phyloP scores from a whole-genome alignment of 768 basidiomycete species.

The Lactarius sp. region DNA sequence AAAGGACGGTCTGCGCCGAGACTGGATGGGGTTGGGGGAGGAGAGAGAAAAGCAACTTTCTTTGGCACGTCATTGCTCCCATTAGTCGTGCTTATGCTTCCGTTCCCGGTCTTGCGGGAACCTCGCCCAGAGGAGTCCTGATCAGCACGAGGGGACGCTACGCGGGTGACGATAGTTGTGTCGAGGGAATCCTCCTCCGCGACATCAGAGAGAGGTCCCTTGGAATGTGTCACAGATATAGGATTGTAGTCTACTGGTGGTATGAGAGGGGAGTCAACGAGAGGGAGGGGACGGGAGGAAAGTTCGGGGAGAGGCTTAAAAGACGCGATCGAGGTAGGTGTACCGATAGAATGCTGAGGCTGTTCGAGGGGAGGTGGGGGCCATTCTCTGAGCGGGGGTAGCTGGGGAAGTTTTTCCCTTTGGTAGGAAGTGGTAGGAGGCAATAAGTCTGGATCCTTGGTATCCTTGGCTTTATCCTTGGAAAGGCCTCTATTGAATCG shows the following conservation, averaged over 20 bases:
- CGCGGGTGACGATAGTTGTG: slow-evolving; percentile 23
- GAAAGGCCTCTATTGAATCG: slow-evolving; percentile 61
- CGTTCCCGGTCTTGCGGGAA: slow-evolving; percentile 40
- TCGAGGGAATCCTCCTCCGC: slow-evolving; percentile 23
- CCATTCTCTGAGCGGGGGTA: slow-evolving; percentile 64
- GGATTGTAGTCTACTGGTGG: slow-evolving; percentile 32
- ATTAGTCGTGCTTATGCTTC: slow-evolving; percentile 30
- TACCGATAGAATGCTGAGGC: slow-evolving; percentile 20
- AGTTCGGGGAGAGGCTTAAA: slow-evolving; percentile 75
- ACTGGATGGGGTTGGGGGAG: slow-evolving; percentile 60
- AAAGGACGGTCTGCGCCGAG: slow-evolving; percentile 46
- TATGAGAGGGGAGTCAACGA: slow-evolving; percentile 40
- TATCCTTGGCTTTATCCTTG: slow-evolving; percentile 58
- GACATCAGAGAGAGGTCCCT: slow-evolving; percentile 27
- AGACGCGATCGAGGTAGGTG: slow-evolving; percentile 40
- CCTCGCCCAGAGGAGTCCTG: slow-evolving; percentile 34
- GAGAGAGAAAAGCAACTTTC: slow-evolving; percentile 85
- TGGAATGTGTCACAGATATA: slow-evolving; percentile 22
- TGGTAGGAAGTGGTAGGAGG: slow-evolving; percentile 27
- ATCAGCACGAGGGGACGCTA: slow-evolving; percentile 27
- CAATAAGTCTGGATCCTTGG: slow-evolving; percentile 33
- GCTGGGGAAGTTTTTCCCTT: slow-evolving; percentile 56
- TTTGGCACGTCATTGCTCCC: slow-evolving; percentile 54
- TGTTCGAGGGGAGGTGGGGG: slow-evolving; percentile 43
- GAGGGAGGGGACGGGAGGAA: slow-evolving; percentile 44